These are phyloP conservation scores for Stentor coeruleus DNA, from an alignment of 73 alveolate species.

Conservation along the genomic window DNA sequence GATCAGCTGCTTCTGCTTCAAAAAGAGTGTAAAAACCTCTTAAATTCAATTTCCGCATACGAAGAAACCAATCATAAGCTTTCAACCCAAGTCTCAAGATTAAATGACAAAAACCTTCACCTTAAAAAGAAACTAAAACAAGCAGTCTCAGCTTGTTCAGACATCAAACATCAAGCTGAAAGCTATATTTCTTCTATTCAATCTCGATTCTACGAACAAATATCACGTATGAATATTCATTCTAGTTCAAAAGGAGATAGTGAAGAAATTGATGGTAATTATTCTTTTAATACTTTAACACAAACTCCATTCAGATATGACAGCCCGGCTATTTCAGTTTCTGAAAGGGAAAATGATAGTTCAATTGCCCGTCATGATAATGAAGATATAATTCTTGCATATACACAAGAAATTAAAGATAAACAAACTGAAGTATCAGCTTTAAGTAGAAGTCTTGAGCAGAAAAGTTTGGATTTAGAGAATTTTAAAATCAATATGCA, in stretches of 20 bases:
- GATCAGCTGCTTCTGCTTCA: neutral
- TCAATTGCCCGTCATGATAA: neutral
- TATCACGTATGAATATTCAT: neutral
- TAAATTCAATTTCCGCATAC: neutral
- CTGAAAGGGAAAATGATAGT: neutral
- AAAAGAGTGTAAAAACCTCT: neutral
- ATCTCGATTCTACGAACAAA: neutral
- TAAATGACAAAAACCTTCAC: neutral
- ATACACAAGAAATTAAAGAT: neutral
- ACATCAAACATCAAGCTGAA: neutral
- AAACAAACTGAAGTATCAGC: slow-evolving; percentile 2
- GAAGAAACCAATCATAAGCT: neutral
- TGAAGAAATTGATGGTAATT: neutral
- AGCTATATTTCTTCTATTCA: neutral
- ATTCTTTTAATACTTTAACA: neutral
- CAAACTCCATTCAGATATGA: neutral
- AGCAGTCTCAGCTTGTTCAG: neutral
- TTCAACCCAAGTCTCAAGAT: neutral
- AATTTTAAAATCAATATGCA: neutral
- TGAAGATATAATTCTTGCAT: neutral
- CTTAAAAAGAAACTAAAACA: neutral
- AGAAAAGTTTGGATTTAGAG: neutral
- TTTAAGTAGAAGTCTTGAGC: neutral
- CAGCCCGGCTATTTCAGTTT: neutral
- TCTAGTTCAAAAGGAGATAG: too few species aligned